phyloP scores from a whole-genome alignment of 306 rosid species.

The Castanopsis chinensis region DNA sequence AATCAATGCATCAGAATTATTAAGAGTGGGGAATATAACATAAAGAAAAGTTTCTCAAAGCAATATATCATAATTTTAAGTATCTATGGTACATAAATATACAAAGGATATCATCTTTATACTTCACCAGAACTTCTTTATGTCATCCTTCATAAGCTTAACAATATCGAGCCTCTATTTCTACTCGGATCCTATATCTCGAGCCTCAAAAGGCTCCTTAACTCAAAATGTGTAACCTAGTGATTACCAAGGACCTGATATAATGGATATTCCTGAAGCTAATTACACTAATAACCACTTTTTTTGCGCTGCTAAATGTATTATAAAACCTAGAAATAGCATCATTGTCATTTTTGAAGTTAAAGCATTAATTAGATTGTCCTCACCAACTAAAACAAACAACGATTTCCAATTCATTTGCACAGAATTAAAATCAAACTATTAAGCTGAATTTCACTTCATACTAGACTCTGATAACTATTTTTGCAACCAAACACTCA shows the following conservation, averaged over 20 bases:
- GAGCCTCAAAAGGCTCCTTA: neutral
- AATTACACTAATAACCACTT: neutral
- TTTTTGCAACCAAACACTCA: conserved; percentile 7
- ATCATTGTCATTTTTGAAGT: neutral
- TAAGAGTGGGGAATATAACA: conserved; percentile 2
- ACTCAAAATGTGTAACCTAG: neutral
- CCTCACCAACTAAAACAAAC: neutral
- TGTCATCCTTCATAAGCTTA: neutral
- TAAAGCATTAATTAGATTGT: neutral
- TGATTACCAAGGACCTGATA: neutral
- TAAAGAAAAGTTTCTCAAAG: neutral
- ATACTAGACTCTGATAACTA: neutral
- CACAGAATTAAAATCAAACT: neutral
- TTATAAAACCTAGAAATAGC: neutral
- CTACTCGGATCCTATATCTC: neutral
- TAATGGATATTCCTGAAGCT: neutral
- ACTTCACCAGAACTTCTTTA: neutral
- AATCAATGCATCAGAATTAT: conserved; percentile 22
- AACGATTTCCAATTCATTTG: neutral
- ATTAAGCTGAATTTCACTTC: neutral
- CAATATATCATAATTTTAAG: neutral
- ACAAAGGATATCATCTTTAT: neutral
- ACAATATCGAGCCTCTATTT: neutral
- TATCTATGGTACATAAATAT: neutral
- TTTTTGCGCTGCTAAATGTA: neutral